Percentiles rank a stretch among this genome's conserved stretches.
phyloP scores from a whole-genome alignment of 208 protist genomes.

The Trypanosoma congolense region DNA sequence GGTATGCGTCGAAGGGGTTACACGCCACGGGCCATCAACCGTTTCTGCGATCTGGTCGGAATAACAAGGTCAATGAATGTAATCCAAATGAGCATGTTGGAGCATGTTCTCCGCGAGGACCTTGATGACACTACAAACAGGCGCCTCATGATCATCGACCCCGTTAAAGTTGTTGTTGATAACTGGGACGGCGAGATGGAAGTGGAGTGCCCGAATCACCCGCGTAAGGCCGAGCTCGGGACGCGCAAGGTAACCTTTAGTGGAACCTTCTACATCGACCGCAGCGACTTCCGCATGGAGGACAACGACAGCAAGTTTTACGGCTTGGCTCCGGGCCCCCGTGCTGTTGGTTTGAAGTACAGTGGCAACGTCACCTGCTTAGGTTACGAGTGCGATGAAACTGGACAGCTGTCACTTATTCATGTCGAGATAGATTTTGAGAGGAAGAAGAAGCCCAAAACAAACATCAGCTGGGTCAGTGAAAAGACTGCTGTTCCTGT shows the following conservation, averaged over 20 bases:
- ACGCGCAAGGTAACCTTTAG: conserved; percentile 86
- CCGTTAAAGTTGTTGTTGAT: conserved; percentile 93
- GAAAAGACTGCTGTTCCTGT: conserved; percentile 43
- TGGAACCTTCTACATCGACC: conserved; percentile 96
- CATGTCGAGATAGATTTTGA: conserved; percentile 87
- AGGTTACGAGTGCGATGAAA: conserved; percentile 67
- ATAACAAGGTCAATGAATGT: conserved; percentile 90
- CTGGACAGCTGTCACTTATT: conserved; percentile 57
- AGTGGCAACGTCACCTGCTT: conserved; percentile 81
- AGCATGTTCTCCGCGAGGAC: conserved; percentile 92
- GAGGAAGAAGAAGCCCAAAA: conserved; percentile 80
- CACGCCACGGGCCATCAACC: conserved; percentile 95
- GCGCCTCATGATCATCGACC: conserved; percentile 91
- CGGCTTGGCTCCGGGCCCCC: conserved; percentile 73
- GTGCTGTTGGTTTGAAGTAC: conserved; percentile 86
- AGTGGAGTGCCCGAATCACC: conserved; percentile 94
- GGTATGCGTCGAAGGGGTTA: conserved; percentile 97
- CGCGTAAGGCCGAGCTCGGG: conserved; percentile 78
- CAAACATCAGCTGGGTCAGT: conserved; percentile 90
- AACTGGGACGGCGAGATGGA: conserved; percentile 87
- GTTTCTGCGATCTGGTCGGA: conserved; percentile 95
- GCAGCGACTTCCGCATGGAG: conserved; percentile 92
- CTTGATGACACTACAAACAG: conserved; percentile 90
- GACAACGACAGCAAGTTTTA: conserved; percentile 87
- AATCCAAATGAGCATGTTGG: conserved; percentile 93